Conservation (phyloP, 148 eudicot genomes). For the Diospyros lotus region DNA sequence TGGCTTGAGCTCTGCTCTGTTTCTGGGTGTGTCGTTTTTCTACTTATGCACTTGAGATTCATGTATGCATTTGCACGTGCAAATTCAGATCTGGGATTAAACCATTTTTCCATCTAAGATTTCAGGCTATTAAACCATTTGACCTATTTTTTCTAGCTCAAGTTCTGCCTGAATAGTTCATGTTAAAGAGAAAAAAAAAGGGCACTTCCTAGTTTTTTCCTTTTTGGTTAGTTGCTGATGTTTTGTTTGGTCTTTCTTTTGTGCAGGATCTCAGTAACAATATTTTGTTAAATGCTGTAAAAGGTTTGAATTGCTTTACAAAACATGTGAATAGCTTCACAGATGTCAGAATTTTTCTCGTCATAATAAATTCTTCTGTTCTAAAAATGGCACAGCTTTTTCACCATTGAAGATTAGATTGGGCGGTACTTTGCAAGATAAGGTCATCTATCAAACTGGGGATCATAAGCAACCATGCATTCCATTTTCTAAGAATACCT, state of each 20-base stretch:
- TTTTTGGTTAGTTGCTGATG: not conserved
- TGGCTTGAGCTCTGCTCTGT: not conserved
- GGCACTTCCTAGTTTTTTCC: not conserved
- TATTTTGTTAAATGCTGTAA: constrained; percentile 44
- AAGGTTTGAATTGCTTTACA: constrained; percentile 28
- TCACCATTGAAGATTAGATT: constrained; percentile 85
- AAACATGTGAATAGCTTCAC: not conserved
- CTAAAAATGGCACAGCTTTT: constrained; percentile 56
- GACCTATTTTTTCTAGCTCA: not conserved
- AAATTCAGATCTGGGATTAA: not conserved
- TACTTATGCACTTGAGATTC: too few relatives aligned
- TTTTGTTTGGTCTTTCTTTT: constrained; percentile 6
- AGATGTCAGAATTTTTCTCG: not conserved
- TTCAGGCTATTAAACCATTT: not conserved
- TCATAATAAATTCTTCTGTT: not conserved
- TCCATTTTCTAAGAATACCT: constrained; percentile 37
- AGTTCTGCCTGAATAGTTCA: not conserved
- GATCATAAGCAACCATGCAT: constrained; percentile 45
- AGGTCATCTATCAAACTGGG: constrained; percentile 57
- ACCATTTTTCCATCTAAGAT: not conserved
- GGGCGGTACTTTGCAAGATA: constrained; percentile 89
- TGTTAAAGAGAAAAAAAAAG: not conserved
- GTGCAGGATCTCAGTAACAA: constrained; percentile 54
- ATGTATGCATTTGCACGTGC: not conserved
- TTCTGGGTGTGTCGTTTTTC: not conserved